A percentile compares a stretch with the other conserved stretches of the same genome.
These are phyloP conservation scores for Skeletonema menzelii DNA, from an alignment of 108 stramenopile species.

Conservation along the genomic window DNA sequence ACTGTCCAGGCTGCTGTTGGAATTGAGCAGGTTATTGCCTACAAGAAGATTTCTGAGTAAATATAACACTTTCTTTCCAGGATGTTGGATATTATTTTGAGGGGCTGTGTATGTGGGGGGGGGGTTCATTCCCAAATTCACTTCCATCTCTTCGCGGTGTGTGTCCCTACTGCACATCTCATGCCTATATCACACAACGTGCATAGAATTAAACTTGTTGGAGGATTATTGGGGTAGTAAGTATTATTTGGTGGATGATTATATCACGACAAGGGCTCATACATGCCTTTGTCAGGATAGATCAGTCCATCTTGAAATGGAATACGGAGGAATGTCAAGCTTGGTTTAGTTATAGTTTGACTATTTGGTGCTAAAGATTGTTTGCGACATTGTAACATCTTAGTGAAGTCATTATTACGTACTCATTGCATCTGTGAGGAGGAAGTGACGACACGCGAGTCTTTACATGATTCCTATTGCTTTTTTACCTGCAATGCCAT, in stretches of 20 bases:
- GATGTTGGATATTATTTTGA: neutral
- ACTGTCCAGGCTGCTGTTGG: slow-evolving; percentile 91
- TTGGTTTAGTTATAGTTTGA: neutral
- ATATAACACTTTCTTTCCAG: neutral
- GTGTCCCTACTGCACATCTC: neutral
- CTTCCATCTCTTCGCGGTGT: neutral
- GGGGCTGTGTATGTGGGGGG: neutral
- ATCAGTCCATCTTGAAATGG: neutral
- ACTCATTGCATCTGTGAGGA: no score
- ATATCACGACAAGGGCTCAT: neutral
- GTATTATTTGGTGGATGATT: neutral
- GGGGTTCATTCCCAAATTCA: no score
- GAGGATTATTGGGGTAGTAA: neutral
- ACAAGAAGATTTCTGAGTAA: slow-evolving; percentile 69
- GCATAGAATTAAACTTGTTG: neutral
- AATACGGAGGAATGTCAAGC: neutral
- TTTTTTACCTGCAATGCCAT: no score
- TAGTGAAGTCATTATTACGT: neutral
- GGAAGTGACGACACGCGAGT: no score
- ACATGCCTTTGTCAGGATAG: neutral
- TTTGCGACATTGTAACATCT: neutral
- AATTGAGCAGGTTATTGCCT: slow-evolving; percentile 88
- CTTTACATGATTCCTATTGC: no score
- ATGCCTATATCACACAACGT: neutral
- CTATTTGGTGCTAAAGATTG: neutral